Percentiles rank a stretch among this genome's conserved stretches.
Conservation (phyloP, 805 yeast species). For the Metschnikowia noctiluminum region DNA sequence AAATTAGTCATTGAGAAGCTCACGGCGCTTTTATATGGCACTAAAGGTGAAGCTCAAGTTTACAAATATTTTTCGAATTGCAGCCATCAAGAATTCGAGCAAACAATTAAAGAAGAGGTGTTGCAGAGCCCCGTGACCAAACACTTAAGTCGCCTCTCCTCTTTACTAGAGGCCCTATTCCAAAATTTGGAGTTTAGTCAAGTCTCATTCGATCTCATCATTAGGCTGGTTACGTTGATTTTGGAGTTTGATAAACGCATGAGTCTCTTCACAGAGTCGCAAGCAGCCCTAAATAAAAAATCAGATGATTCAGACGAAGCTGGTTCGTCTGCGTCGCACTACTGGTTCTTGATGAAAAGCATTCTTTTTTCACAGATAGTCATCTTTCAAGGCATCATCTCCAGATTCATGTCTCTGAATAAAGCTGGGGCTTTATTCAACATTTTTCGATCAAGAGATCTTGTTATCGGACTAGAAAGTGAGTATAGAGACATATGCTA, state of each 20-base stretch:
- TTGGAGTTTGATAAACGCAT: conserved; percentile 28
- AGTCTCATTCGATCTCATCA: conserved; percentile 19
- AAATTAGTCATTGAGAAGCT: conserved; percentile 19
- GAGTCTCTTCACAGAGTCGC: conserved; percentile 14
- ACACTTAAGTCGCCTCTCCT: conserved; percentile 48
- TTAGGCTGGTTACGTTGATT: conserved; percentile 21
- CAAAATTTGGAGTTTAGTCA: conserved; percentile 14
- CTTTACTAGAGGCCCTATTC: conserved; percentile 39
- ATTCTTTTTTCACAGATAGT: conserved; percentile 47
- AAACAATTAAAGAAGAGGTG: conserved; percentile 11
- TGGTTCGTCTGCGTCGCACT: conserved; percentile 19
- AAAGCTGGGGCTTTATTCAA: conserved; percentile 12
- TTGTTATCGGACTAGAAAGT: conserved; percentile 16
- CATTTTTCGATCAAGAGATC: conserved; percentile 19
- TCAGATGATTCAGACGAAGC: conserved; percentile 8
- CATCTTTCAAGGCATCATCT: conserved; percentile 47
- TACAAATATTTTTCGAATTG: conserved; percentile 20
- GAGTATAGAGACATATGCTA: conserved; percentile 28
- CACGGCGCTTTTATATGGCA: conserved; percentile 20
- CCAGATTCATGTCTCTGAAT: conserved; percentile 31
- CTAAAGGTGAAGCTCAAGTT: conserved; percentile 12
- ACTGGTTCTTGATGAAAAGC: conserved; percentile 40
- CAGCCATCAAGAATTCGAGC: conserved; percentile 13
- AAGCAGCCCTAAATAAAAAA: conserved; percentile 12
- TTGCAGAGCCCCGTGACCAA: conserved; percentile 41